Base-by-base conservation (phyloP, 805 yeast genomes). In the Dipodascus albidus region DNA sequence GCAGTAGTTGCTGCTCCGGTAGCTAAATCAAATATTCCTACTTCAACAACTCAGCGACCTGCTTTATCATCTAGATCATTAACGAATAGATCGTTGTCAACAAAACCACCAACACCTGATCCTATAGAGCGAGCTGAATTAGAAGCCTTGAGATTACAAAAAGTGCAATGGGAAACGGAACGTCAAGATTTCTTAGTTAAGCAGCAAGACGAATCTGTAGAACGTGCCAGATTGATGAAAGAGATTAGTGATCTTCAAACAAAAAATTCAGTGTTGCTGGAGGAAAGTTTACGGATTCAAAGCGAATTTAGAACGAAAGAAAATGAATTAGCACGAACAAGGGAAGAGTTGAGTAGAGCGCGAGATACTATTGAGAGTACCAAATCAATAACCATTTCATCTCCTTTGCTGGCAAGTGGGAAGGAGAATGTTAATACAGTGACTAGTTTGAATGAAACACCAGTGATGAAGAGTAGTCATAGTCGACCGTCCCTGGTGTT, bases 61-160 rank as follows among this genome's bases (percentile, higher is more conserved):
- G 33, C 33, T 27, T 11, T 38, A 19, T 14, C 44, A 38, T 38
- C 44, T 6, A 38, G 44, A 14, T 38, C 44, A 14, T 19, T 38
- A 6, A 38, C 44, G 4, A 17, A 11, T 8, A 11, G 44, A 6
- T 17, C 44, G 6, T 17, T 38, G 15, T 4, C 44, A 3, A n/a
- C 44, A 8, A 14, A 17, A 8, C 17, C 9, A 6, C 27, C 49
- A 20, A 17, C 19, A 4, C 19, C 19, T 6, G 24, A 21, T 21
- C 59, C 54, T 19, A 58, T 56, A 11, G 78, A 77, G 24, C 68
- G 62, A 54, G 68, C 67, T 38, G 85, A 82, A 55, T 62, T 85
- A 20, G 74, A 74, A 47, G 67, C 66, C n/a, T 66, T 87, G 50
- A 72, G 80, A 54, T 66, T 64, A 11, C 88, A 83, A 57, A 83